These are phyloP conservation scores for Themeda triandra DNA, from an alignment of 176 grass and related monocot species.

Conservation along the genomic window DNA sequence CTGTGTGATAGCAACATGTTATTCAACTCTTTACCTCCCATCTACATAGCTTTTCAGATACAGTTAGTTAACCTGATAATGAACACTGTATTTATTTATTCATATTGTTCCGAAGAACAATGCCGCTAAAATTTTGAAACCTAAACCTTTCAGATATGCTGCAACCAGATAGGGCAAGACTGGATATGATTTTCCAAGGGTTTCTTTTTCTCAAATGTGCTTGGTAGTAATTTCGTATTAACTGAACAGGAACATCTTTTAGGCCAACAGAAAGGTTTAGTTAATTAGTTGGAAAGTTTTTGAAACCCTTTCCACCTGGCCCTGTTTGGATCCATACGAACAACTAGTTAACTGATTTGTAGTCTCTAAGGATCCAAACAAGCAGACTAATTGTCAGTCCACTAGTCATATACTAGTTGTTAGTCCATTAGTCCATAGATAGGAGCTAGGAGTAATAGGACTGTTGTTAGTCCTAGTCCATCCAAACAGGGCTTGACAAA, in stretches of 20 bases:
- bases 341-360: too few relatives aligned
- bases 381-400: too few relatives aligned
- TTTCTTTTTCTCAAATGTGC: not conserved
- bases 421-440: not conserved
- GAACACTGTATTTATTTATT: not conserved
- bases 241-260: too few relatives aligned
- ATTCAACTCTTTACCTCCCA: not conserved
- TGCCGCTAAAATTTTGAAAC: not conserved
- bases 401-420: too few relatives aligned
- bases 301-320: not conserved
- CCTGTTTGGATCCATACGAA: too few relatives aligned
- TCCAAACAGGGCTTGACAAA: not conserved
- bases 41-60: conserved; percentile 4
- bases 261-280: not conserved
- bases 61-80: not conserved
- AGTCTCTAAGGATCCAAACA: too few relatives aligned
- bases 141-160: not conserved
- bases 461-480: too few relatives aligned
- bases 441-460: too few relatives aligned
- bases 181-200: not conserved
- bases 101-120: not conserved
- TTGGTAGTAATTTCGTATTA: too few relatives aligned
- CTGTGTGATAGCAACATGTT: not conserved
- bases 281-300: not conserved
- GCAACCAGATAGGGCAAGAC: not conserved